Base-by-base conservation (phyloP, 495 filamentous ascomycete genomes). In the Hypoxylon cercidicola region DNA sequence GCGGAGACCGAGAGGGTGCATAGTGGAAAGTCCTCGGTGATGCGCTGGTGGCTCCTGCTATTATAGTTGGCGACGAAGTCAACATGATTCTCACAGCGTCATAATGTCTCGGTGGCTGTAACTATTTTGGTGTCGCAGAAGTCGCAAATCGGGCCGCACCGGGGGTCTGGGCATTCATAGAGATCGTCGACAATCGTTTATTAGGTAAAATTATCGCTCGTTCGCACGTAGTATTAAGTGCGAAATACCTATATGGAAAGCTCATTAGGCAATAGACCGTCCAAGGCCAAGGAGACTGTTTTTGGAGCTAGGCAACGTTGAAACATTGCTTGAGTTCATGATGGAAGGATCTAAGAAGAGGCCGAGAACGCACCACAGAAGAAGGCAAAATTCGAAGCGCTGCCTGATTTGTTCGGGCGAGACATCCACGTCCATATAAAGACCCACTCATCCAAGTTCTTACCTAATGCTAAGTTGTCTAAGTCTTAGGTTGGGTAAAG, bases 1-100 rank as follows among this genome's bases (percentile, higher is more conserved):
- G 77, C 32, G 77, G 74, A 58, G 79, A 80, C 51, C 70, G 71
- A 45, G 69, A 73, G 49, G 76, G 69, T 39, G 77, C 80, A 81
- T 82, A 82, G 70, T 79, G 79, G 66, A 82, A 77, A 60, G 60
- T 72, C 68, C 72, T 69, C 54, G 79, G 80, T n/a, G 79, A 81
- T 60, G 78, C 76, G 75, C 74, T 79, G 67, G 74, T 66, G 63
- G 80, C 63, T 66, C 60, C 65, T 62, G 65, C 50, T 62, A 72
- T 71, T 53, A 73, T 73, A 47, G 75, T 74, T 62, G 79, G 77
- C 60, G 79, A 80, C 64, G 74, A 78, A 65, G 79, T 77, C 76
- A 83, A 78, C 79, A 83, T 83, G 72, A 69, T 82, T 77, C 68
- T 71, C 69, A 60, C 46, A 35, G 55, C 66, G 57, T 65, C 66